A percentile compares a stretch with the other conserved stretches of the same genome.
Conservation (phyloP, 2,329 filamentous ascomycete species). For the Diaporthe sp. region DNA sequence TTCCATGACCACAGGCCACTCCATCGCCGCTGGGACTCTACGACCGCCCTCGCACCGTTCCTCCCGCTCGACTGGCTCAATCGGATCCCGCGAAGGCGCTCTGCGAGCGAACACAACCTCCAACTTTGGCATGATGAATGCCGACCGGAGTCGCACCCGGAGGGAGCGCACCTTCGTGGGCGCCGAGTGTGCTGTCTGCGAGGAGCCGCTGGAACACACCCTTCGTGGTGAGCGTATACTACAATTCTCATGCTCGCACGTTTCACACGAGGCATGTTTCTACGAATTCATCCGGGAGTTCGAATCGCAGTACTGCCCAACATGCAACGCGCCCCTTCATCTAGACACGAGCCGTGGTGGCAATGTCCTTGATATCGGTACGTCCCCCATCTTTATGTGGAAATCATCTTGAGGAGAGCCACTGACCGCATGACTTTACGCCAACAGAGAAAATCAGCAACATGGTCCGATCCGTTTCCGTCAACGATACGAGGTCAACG, state of each 20-base stretch:
- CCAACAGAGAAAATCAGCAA: conserved; percentile 90
- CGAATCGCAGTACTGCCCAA: conserved; percentile 93
- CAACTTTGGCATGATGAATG: conserved; percentile 74
- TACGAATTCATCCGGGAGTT: conserved; percentile 98
- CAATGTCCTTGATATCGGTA: conserved; percentile 93
- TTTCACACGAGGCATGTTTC: conserved; percentile 97
- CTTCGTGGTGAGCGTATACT: conserved; percentile 93
- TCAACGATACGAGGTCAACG: conserved; percentile 71
- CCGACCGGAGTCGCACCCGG: conserved; percentile 83
- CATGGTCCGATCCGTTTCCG: conserved; percentile 86
- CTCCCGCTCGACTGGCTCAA: conserved; percentile 53
- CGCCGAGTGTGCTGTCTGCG: conserved; percentile 94
- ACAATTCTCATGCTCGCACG: conserved; percentile 96
- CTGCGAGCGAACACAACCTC: conserved; percentile 58
- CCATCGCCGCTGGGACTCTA: conserved; percentile 54
- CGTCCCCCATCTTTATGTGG: conserved; percentile 43
- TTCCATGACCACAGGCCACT: conserved; percentile 51
- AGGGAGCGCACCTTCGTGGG: conserved; percentile 96
- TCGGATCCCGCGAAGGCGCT: conserved; percentile 53
- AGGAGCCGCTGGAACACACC: conserved; percentile 96
- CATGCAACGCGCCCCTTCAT: conserved; percentile 91
- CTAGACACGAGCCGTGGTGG: conserved; percentile 93
- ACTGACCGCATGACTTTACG: conserved; percentile 46
- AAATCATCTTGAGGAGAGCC: conserved; percentile 32
- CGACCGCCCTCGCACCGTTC: conserved; percentile 55